A percentile compares a stretch with the other conserved stretches of the same genome.
These are phyloP conservation scores for Amanita subjunquillea DNA, from an alignment of 768 basidiomycete species.

Conservation along the genomic window DNA sequence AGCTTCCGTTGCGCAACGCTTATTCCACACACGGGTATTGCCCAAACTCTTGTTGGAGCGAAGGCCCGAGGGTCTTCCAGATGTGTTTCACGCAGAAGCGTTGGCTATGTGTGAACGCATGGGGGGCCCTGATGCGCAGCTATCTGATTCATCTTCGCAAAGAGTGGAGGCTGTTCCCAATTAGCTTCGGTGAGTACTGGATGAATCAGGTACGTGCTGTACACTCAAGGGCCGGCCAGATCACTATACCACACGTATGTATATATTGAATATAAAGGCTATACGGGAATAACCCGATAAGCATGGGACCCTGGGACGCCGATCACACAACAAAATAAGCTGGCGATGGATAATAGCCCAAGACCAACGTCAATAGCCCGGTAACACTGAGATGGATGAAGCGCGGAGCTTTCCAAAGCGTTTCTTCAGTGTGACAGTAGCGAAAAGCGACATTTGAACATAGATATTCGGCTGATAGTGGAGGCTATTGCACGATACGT, in stretches of 20 bases:
- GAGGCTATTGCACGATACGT: too few species aligned
- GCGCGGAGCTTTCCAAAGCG: too few species aligned
- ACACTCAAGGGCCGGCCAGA: not conserved
- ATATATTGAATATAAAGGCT: not conserved
- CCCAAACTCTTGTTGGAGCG: slow-evolving; percentile 26
- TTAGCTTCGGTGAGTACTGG: not conserved
- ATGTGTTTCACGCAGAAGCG: slow-evolving; percentile 39
- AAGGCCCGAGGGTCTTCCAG: slow-evolving; percentile 28
- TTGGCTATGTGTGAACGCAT: slow-evolving; percentile 31
- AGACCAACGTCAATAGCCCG: too few species aligned
- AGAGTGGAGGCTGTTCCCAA: not conserved
- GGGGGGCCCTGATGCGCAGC: slow-evolving; percentile 33
- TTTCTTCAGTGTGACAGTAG: too few species aligned
- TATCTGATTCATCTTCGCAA: not conserved
- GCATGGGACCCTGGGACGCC: too few species aligned
- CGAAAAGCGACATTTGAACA: too few species aligned
- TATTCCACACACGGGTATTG: slow-evolving; percentile 40
- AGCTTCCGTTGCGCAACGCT: slow-evolving; percentile 33
- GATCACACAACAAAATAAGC: too few species aligned
- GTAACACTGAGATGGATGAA: too few species aligned
- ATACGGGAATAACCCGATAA: not conserved
- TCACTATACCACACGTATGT: not conserved
- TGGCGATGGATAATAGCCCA: too few species aligned
- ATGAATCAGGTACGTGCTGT: not conserved
- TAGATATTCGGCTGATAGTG: too few species aligned